Evolutionary conservation across 2,329 filamentous ascomycete species (phyloP).

Genomic region (Thyridium curvatum): DNA sequence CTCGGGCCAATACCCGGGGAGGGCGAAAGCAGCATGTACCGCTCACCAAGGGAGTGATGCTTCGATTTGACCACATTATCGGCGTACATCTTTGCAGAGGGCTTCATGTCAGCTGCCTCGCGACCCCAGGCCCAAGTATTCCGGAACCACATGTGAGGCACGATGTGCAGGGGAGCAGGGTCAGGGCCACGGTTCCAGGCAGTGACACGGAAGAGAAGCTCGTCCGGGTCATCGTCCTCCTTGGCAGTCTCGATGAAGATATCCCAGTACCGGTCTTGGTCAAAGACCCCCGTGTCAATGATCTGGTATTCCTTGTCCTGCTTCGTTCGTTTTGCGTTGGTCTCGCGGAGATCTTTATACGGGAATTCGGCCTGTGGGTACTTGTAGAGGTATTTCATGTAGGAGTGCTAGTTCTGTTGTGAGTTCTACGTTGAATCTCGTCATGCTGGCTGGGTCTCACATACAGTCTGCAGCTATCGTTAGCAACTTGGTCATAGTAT

Average conservation of each 20-base stretch:
- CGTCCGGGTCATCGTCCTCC: conserved; percentile 84
- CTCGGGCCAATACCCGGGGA: conserved; percentile 78
- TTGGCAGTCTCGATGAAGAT: conserved; percentile 96
- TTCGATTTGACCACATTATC: conserved; percentile 68
- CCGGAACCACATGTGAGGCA: conserved; percentile 93
- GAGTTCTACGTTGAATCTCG: conserved; percentile 10
- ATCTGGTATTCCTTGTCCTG: conserved; percentile 86
- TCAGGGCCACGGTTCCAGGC: conserved; percentile 94
- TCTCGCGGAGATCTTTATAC: conserved; percentile 79
- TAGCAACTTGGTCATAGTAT: conserved; percentile 13
- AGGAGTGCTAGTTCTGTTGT: conserved; percentile 64
- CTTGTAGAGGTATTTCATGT: conserved; percentile 99
- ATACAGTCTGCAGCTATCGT: conserved; percentile 36
- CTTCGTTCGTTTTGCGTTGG: conserved; percentile 73
- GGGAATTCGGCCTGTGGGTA: conserved; percentile 90
- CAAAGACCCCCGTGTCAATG: conserved; percentile 80
- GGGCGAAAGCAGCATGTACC: conserved; percentile 79
- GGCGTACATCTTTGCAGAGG: conserved; percentile 61
- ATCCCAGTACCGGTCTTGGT: conserved; percentile 91
- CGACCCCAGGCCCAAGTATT: conserved; percentile 97
- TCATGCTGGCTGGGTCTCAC: conserved; percentile 7
- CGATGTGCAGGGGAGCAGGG: conserved; percentile 83
- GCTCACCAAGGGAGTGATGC: conserved; percentile 74
- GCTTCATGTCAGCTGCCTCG: conserved; percentile 70
- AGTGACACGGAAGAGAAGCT: conserved; percentile 88